These are phyloP conservation scores for Noccaea caerulescens DNA, from an alignment of 345 rosid genomes.

Conservation along the genomic window DNA sequence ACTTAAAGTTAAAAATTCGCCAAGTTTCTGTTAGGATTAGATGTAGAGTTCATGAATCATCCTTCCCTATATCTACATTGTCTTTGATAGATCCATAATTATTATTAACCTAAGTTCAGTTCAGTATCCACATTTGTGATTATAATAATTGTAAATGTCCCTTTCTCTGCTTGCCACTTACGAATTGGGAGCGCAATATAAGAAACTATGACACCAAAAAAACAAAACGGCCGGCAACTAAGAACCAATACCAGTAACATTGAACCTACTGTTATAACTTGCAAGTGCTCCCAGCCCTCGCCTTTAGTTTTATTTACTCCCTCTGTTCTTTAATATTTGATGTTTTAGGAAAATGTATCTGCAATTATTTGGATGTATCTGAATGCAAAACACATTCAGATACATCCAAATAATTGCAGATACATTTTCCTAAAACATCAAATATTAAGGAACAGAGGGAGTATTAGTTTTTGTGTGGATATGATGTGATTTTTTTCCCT, in stretches of 20 bases:
- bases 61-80: constrained; percentile 27
- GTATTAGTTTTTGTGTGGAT: not conserved
- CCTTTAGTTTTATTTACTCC: not conserved
- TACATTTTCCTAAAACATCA: no score
- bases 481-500: not conserved
- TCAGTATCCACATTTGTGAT: constrained; percentile 4
- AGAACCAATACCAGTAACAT: constrained; percentile 16
- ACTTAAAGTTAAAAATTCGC: not conserved
- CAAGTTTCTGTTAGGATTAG: constrained; percentile 1
- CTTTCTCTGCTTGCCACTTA: constrained; percentile 43
- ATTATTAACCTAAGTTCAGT: not conserved
- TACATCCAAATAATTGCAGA: no score
- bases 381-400: no score
- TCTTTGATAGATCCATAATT: constrained; percentile 13
- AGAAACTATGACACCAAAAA: constrained; percentile 12
- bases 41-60: constrained; percentile 33
- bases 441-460: no score
- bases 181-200: constrained; percentile 29
- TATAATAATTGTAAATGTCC: constrained; percentile 27
- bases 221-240: not conserved
- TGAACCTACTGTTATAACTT: constrained; percentile 18
- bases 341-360: no score
- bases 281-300: constrained; percentile 8
- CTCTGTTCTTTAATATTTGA: no score
- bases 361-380: no score